phyloP scores from a whole-genome alignment of 1,284 basidiomycete species.

The Coriolopsis trogii region DNA sequence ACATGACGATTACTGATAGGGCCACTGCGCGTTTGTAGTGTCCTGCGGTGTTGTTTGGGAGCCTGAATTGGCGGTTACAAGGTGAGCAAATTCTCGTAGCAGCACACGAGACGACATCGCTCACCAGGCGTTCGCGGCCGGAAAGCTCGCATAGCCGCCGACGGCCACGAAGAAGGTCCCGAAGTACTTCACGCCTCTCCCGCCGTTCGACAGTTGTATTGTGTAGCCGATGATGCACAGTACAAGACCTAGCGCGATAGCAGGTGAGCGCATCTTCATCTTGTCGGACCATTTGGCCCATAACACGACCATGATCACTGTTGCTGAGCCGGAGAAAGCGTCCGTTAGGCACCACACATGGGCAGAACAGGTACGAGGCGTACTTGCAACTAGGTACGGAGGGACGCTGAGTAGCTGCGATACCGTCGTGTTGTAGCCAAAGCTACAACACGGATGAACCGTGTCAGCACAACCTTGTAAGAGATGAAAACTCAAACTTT shows the following conservation, averaged over 20 bases:
- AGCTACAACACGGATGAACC: slow-evolving; percentile 46
- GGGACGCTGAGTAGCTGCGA: slow-evolving; percentile 73
- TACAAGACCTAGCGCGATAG: slow-evolving; percentile 54
- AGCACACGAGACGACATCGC: background rate
- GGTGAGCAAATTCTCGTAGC: background rate
- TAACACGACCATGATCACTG: slow-evolving; percentile 43
- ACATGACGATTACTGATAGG: slow-evolving; percentile 67
- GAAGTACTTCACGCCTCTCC: slow-evolving; percentile 61
- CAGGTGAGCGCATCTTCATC: slow-evolving; percentile 55
- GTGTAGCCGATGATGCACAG: slow-evolving; percentile 60
- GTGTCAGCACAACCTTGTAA: no score
- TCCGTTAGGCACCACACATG: slow-evolving; percentile 45
- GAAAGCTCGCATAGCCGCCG: slow-evolving; percentile 61
- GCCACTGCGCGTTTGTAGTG: slow-evolving; percentile 69
- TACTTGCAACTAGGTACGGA: slow-evolving; percentile 65
- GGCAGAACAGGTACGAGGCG: slow-evolving; percentile 24
- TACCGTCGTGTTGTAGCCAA: slow-evolving; percentile 56
- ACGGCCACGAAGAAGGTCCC: slow-evolving; percentile 63
- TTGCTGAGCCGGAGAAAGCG: background rate
- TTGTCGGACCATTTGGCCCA: slow-evolving; percentile 64
- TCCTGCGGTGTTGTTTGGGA: slow-evolving; percentile 62
- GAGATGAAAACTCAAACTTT: no score
- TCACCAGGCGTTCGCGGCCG: slow-evolving; percentile 67
- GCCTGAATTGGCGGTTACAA: slow-evolving; percentile 34
- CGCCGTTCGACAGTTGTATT: slow-evolving; percentile 59